Evolutionary conservation across 495 filamentous ascomycete species (phyloP), one percentile per base, ranked within the genome.

Genomic region (Annulohypoxylon bovei): DNA sequence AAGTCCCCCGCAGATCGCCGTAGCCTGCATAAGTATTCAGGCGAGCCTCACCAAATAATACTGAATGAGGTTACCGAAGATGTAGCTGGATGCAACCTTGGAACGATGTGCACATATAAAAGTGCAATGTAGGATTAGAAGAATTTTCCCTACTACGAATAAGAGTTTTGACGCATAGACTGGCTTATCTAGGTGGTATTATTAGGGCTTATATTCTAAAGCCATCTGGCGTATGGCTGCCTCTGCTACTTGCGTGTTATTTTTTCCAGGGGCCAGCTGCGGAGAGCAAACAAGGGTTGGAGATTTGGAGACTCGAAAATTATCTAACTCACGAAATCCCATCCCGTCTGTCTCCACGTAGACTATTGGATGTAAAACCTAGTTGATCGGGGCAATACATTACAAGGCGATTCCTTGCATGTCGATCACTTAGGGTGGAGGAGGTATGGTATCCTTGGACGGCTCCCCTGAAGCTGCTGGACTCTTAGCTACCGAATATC

Each of bases 101-200:
- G n/a, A n/a, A n/a, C n/a, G n/a, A 39, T 33, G 30, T 8, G 25
- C 28, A 49, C 54, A 42, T 23, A 42, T 54, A 46, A 7, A 55
- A 56, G 50, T 68, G 57, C 57, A 68, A 62, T 56, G 61, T 50
- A 40, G 65, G 65, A 62, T 62, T 47, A 6, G 25, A 30, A 44
- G 39, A 50, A 49, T 20, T 37, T 49, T 39, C 35, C n/a, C 49
- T 18, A 35, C 40, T 42, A 12, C 22, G 22, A 65, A 28, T 37
- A 9, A 35, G 2, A 32, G 50, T 20, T n/a, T 55, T 33, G 4
- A 16, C 5, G 6, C 23, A 7, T 8, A 28, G 8, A 12, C 9
- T 25, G 50, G 35, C 33, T 33, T 20, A 30, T 32, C 14, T 33
- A 54, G 6, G 12, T 52, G n/a, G 47, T 12, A 49, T 1, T 16